Percentiles rank a stretch among this genome's conserved stretches.
These are phyloP conservation scores for Fusarium liriodendri DNA, from an alignment of 2,329 filamentous ascomycete genomes.

Conservation along the genomic window DNA sequence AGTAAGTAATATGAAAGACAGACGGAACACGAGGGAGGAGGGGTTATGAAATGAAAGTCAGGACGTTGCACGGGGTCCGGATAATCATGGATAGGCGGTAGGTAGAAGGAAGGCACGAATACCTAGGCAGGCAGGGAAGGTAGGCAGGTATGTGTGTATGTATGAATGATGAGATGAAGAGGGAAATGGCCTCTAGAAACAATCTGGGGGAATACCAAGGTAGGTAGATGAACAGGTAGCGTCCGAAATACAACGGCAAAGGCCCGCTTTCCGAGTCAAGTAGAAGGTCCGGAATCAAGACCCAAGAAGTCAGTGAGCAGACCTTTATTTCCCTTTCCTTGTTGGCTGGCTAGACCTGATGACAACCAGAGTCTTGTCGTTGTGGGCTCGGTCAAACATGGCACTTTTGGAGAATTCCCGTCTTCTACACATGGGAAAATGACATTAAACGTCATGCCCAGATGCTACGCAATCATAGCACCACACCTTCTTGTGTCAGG, in stretches of 20 bases:
- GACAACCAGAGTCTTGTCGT: constrained; percentile 12
- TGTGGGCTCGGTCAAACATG: constrained; percentile 25
- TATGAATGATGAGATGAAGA: neutral
- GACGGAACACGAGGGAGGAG: constrained; percentile 8
- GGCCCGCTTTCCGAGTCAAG: constrained; percentile 29
- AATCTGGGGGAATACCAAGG: neutral
- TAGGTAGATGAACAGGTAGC: neutral
- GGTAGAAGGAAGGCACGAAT: neutral
- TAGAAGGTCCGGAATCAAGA: neutral
- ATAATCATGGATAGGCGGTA: neutral
- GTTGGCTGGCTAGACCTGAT: constrained; percentile 14
- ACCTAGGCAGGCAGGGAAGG: neutral
- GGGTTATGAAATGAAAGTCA: constrained; percentile 10
- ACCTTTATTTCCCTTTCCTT: constrained; percentile 8
- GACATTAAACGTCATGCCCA: constrained; percentile 19
- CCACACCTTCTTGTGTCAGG: neutral
- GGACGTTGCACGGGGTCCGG: constrained; percentile 7
- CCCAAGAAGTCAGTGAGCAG: neutral
- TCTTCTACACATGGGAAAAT: constrained; percentile 32
- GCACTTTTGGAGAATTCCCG: constrained; percentile 37
- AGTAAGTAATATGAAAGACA: neutral
- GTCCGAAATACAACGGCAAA: neutral
- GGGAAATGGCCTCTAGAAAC: constrained; percentile 1
- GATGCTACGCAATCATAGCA: neutral
- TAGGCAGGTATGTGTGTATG: neutral